Base-by-base conservation (phyloP, 2,329 filamentous ascomycete genomes). In the Epichloe baconii region DNA sequence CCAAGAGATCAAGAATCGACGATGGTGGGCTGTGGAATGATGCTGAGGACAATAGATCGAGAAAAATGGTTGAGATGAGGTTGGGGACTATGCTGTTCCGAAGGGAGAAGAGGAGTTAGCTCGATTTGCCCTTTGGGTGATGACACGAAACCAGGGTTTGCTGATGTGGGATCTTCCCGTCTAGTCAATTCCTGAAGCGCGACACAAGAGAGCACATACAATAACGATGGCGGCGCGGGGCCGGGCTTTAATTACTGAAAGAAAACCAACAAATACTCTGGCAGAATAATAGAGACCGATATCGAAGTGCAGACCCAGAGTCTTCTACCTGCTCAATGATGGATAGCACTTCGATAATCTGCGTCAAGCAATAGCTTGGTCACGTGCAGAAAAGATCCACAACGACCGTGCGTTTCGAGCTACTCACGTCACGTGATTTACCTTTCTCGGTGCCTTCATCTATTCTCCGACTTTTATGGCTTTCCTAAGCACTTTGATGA, bases 261-360 rank as follows among this genome's bases (percentile, higher is more conserved):
- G 42, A n/a, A 40, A 64, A 60, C 61, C 64, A 68, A 70, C 64
- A 61, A 58, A 68, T 70, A 68, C 62, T 68, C 63, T 55, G 54
- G 61, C 62, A 63, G 64, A 69, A 66, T 57, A 62, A 65, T 63
- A 62, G 62, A 61, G 60, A 62, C 56, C 60, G 62, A 65, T 67
- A 66, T 65, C 55, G 59, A 61, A 57, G 53, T 52, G 52, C 48
- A 55, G 58, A 48, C 34, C 47, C 52, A 47, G 51, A 46, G 43
- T 31, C 36, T 23, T 41, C 49, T 36, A 26, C n/a, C 46, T 47
- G 31, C 34, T 47, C 35, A 4, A 42, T 50, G n/a, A 23, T 34
- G 17, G 36, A 23, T 40, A 36, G 49, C 35, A 45, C 43, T 15
- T 37, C n/a, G 42, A 44, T 12, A 41, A 50, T 50, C 49, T 41